Percentiles rank a stretch among this genome's conserved stretches.
These are phyloP conservation scores for Arthrocladium fulminans DNA, from an alignment of 2,329 filamentous ascomycete genomes.

Conservation along the genomic window DNA sequence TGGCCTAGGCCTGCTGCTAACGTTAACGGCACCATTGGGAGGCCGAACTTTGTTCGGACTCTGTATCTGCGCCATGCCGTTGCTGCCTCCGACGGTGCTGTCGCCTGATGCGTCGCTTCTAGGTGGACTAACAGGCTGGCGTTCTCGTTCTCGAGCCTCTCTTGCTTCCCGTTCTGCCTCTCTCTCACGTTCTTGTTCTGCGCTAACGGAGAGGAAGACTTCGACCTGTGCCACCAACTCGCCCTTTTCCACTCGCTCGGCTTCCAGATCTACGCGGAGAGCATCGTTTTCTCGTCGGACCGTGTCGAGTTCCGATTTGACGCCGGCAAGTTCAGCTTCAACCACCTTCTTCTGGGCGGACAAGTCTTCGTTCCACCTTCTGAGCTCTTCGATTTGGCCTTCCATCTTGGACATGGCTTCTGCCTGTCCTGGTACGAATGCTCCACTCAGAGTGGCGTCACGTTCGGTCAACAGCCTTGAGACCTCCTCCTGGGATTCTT, in stretches of 20 bases:
- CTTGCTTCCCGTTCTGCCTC: conserved; percentile 6
- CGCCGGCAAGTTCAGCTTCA: conserved; percentile 63
- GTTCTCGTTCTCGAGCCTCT: conserved; percentile 9
- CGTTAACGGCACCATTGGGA: not conserved
- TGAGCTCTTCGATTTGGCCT: conserved; percentile 31
- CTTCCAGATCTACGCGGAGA: conserved; percentile 51
- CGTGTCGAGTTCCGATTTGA: conserved; percentile 62
- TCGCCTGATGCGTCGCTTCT: conserved; percentile 21
- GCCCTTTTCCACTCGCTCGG: conserved; percentile 42
- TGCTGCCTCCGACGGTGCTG: conserved; percentile 14
- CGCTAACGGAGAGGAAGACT: conserved; percentile 37
- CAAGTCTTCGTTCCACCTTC: conserved; percentile 48
- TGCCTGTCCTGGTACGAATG: conserved; percentile 29
- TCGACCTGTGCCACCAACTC: conserved; percentile 41
- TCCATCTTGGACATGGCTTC: conserved; percentile 34
- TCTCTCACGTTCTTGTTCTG: conserved; percentile 18
- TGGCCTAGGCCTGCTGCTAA: conserved; percentile 14
- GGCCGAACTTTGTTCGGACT: not conserved
- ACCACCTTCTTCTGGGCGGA: conserved; percentile 60
- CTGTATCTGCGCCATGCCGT: not conserved
- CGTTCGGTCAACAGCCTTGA: conserved; percentile 59
- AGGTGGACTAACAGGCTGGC: conserved; percentile 21
- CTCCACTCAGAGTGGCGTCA: conserved; percentile 56
- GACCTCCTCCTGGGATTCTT: conserved; percentile 63
- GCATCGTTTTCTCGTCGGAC: conserved; percentile 60